Evolutionary conservation across 768 basidiomycete species (phyloP), one percentile per base, ranked within the genome.

Genomic region (Leucogyrophana mollusca): DNA sequence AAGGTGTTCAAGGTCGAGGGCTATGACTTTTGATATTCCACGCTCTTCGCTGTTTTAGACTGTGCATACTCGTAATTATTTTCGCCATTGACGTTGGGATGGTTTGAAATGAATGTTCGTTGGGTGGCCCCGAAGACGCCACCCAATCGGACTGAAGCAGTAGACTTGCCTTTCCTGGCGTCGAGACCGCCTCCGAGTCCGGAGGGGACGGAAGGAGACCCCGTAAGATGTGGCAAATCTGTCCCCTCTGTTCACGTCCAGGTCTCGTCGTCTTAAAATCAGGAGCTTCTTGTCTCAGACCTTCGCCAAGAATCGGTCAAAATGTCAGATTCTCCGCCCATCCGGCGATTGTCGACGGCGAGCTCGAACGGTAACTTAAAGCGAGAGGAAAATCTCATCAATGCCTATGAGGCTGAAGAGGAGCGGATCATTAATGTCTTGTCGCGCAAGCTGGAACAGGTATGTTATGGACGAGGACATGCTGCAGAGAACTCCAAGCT

Each of bases 351-450:
- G 46, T 82, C 83, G 9, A 68, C 72, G 2, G 71, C 76, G 25
- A 80, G 74, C 57, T 69, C 80, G 32, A 75, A 71, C 50, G 78
- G 69, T 45, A 77, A 60, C 9, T 24, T 65, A 16, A 65, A 77
- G 52, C 65, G 73, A 32, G 79, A 84, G 56, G 89, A 91, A 60
- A 84, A 80, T 43, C 73, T 92, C 59, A 91, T 91, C 59, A 90
- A 92, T 65, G 85, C 86, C 17, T 92, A 90, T 62, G 90, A 92
- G 56, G 90, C 90, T 9, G 90, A 93, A 66, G 89, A 93, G 66
- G 90, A 93, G 62, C 81, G 89, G 36, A 90, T 93, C 45, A 86
- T 90, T 53, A 91, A 90, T 50, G 73, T 87, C 6, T 69, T 93
- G 45, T 90, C 86, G 21, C 74, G 89, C 55, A 93, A 92, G 62